Conservation (phyloP, 2,329 filamentous ascomycete species). For the Colletotrichum sp. region DNA sequence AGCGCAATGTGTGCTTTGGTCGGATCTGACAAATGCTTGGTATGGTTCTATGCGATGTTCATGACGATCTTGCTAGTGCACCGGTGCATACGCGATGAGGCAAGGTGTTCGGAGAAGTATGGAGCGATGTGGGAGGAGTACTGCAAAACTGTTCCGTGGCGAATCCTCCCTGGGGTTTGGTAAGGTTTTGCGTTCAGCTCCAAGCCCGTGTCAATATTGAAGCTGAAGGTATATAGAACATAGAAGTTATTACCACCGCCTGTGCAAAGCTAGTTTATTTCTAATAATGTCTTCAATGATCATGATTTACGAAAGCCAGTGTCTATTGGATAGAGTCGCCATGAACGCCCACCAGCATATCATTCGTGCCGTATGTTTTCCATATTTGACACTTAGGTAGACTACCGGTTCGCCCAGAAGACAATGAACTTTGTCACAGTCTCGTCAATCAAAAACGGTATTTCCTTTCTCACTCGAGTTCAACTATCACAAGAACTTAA, state of each 20-base stretch:
- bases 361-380: not conserved
- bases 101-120: conserved; percentile 48
- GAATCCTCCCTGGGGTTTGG: conserved; percentile 40
- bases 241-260: not conserved
- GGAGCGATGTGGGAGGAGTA: conserved; percentile 49
- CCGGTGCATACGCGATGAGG: conserved; percentile 49
- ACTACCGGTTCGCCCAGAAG: not conserved
- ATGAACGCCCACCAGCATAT: not conserved
- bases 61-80: conserved; percentile 49
- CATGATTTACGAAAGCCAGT: not conserved
- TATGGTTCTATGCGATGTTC: conserved; percentile 50
- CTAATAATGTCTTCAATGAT: not conserved
- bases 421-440: not conserved
- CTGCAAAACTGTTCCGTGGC: conserved; percentile 44
- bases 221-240: not conserved
- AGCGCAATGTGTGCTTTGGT: conserved; percentile 47
- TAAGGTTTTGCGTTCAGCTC: not conserved
- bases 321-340: not conserved
- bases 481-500: not conserved
- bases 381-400: not conserved
- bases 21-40: conserved; percentile 39
- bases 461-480: not conserved
- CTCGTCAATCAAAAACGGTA: not conserved
- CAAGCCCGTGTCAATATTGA: not conserved
- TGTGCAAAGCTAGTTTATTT: not conserved